Conservation (phyloP, 1,139 yeast species). For the Suhomyces atakaporum region DNA sequence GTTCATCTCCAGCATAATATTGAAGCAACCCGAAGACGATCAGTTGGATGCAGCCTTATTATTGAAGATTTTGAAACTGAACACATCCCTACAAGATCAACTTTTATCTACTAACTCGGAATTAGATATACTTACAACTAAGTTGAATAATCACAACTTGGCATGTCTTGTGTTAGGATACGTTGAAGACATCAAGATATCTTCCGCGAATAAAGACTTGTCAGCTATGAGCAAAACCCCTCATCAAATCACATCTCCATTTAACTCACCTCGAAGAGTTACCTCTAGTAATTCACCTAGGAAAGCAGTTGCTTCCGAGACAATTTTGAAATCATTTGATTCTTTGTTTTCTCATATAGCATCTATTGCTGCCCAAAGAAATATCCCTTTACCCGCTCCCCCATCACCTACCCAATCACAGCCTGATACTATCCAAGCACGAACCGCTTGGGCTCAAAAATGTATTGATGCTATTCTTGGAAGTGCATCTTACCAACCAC, state of each 20-base stretch:
- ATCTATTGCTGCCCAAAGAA: conserved; percentile 54
- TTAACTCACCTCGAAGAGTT: conserved; percentile 12
- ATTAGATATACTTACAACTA: conserved; percentile 30
- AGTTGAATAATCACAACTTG: conserved; percentile 42
- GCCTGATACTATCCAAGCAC: conserved; percentile 32
- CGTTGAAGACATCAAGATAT: conserved; percentile 44
- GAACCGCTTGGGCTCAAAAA: conserved; percentile 53
- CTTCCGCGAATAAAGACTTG: conserved; percentile 12
- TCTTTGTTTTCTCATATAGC: conserved; percentile 55
- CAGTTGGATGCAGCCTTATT: conserved; percentile 28
- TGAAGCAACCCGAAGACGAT: conserved; percentile 19
- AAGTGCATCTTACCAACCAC: conserved; percentile 2
- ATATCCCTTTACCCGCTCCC: conserved; percentile 51
- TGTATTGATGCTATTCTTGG: conserved; percentile 47
- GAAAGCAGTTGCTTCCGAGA: conserved; percentile 12
- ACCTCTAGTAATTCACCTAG: conserved; percentile 7
- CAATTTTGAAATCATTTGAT: conserved; percentile 33
- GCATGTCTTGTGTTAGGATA: conserved; percentile 50
- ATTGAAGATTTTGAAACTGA: conserved; percentile 38
- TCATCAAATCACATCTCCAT: conserved; percentile 10
- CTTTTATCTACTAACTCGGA: conserved; percentile 32
- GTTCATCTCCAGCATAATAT: conserved; percentile 34
- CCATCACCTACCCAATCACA: conserved; percentile 23
- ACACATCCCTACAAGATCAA: conserved; percentile 35
- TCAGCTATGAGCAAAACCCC: conserved; percentile 1